Base-by-base conservation (phyloP, 148 eudicot species). In the Diospyros lotus region DNA sequence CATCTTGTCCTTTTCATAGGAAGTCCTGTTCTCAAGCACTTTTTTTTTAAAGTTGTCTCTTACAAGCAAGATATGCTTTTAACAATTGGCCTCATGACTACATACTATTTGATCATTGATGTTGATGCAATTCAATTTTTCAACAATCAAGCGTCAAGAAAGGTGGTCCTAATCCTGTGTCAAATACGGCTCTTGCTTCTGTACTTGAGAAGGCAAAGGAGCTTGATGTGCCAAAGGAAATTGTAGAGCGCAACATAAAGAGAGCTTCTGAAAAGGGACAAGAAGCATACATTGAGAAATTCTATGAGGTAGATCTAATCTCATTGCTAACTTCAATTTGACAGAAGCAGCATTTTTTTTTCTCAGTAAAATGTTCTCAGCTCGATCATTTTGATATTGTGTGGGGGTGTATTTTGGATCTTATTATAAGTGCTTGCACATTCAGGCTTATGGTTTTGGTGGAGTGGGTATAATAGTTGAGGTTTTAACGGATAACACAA, bases 261-360 rank as follows among this genome's bases (percentile, higher is more conserved):
- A 90, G 87, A 88, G 99, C 99, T 81, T 86, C 91, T 71, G 99
- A 95, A 75, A 95, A 95, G 85, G 99, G 94, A 5, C 99, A 95
- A 64, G 99, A 95, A 80, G 94, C 89, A 58, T 95, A 84, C 75
- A 88, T 92, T 56, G 98, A 92, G 83, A 95, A 95, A 84, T 54
- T 81, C 53, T 95, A 95, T 50, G 98, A 95, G 92, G 98, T 92
- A 58, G n/a, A 67, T 55, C 12, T 4, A 10, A 9, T 5, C 28
- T 43, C 46, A 51, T 72, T 9, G 9, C 52, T 68, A 58, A 55
- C 48, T n/a, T 79, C 53, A 43, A 40, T 48, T 76, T 41, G 54
- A 53, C 52, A 60, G 50, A 65, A 58, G 78, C 59, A 15, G 42
- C 71, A 17, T 71, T 1, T 15, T 68, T 39, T 5, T 1, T 28